These are phyloP conservation scores for Mucor mucedo DNA, from an alignment of 371 early-diverging fungal species.

Conservation along the genomic window DNA sequence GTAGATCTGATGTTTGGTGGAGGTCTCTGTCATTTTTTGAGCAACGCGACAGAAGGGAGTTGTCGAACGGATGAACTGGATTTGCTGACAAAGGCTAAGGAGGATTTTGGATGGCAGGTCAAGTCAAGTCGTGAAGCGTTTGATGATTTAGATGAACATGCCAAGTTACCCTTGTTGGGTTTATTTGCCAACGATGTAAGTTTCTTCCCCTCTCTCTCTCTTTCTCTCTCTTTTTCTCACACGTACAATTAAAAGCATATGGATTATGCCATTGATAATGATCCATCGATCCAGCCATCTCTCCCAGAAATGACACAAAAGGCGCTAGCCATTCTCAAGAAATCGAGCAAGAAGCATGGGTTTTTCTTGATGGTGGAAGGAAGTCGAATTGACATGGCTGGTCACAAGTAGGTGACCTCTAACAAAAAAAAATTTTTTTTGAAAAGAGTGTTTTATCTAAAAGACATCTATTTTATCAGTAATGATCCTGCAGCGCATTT, in stretches of 20 bases:
- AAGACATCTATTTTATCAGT: constrained; percentile 41
- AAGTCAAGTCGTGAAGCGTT: constrained; percentile 61
- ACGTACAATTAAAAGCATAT: constrained; percentile 57
- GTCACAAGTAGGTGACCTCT: constrained; percentile 69
- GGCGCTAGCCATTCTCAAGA: constrained; percentile 64
- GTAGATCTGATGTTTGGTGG: constrained; percentile 94
- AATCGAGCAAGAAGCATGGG: constrained; percentile 50
- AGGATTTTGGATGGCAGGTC: constrained; percentile 58
- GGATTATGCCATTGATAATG: constrained; percentile 82
- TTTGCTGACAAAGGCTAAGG: constrained; percentile 58
- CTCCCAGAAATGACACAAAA: constrained; percentile 75
- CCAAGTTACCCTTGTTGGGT: constrained; percentile 75
- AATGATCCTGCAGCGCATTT: constrained; percentile 92
- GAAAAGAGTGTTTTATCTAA: too few species aligned
- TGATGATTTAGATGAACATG: constrained; percentile 46
- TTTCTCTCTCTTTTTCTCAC: too few species aligned
- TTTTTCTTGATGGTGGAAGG: constrained; percentile 98
- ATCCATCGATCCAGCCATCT: constrained; percentile 66
- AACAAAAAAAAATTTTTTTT: too few species aligned
- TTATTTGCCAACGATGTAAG: constrained; percentile 64
- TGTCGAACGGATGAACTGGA: constrained; percentile 78
- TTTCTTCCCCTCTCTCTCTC: too few species aligned
- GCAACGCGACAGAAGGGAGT: constrained; percentile 58
- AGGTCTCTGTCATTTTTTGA: constrained; percentile 85
- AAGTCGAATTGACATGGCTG: constrained; percentile 87